Evolutionary conservation across 2,329 filamentous ascomycete species (phyloP).

Genomic region (Hirsutella thompsonii): DNA sequence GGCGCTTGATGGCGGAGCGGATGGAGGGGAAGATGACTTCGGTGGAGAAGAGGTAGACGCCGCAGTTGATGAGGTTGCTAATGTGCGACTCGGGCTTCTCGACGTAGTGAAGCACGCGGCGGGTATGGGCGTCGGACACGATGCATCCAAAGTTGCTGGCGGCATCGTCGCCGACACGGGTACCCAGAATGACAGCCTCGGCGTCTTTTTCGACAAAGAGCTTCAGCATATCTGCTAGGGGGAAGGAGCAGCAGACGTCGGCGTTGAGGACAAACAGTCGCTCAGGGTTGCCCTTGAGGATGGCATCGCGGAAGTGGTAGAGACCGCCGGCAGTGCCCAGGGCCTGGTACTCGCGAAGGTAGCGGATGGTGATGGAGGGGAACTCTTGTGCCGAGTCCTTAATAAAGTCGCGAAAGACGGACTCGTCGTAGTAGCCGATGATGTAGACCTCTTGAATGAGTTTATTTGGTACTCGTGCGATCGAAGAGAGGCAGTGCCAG

Average conservation of each 20-base stretch:
- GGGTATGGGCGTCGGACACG: constrained; percentile 84
- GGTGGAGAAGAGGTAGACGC: constrained; percentile 93
- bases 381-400: constrained; percentile 78
- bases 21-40: constrained; percentile 96
- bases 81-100: constrained; percentile 98
- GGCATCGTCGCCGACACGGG: constrained; percentile 77
- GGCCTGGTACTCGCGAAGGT: constrained; percentile 94
- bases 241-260: constrained; percentile 98
- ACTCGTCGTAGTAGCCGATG: constrained; percentile 97
- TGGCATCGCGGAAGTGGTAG: constrained; percentile 98
- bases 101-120: constrained; percentile 95
- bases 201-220: constrained; percentile 91
- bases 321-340: constrained; percentile 91
- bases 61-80: constrained; percentile 97
- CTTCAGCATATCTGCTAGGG: constrained; percentile 86
- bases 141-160: constrained; percentile 97
- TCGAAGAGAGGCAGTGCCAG: constrained; percentile 89
- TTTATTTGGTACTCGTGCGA: constrained; percentile 73
- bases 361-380: constrained; percentile 75
- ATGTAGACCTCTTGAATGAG: constrained; percentile 88
- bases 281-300: constrained; percentile 89
- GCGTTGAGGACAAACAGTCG: constrained; percentile 96
- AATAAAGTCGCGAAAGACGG: constrained; percentile 95
- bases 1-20: constrained; percentile 86
- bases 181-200: constrained; percentile 92